phyloP scores from a whole-genome alignment of 768 basidiomycete genomes.

The Boletus vermiculosoides region DNA sequence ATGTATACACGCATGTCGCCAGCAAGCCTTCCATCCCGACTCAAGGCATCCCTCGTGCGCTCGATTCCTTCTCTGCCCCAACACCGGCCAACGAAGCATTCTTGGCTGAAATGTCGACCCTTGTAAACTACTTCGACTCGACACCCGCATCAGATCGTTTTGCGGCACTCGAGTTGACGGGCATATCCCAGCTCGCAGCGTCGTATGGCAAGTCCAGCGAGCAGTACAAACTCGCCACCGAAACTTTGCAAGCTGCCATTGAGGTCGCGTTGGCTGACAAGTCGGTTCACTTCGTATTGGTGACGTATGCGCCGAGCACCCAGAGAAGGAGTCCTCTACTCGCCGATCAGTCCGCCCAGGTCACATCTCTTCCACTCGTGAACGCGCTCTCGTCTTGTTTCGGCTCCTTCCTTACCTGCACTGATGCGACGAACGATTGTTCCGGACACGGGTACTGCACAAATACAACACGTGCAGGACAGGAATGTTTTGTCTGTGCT shows the following conservation, averaged over 20 bases:
- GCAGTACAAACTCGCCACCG: slow-evolving; percentile 49
- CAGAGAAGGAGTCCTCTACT: slow-evolving; percentile 41
- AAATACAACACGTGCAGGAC: slow-evolving; percentile 56
- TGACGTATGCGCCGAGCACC: slow-evolving; percentile 43
- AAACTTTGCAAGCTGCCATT: slow-evolving; percentile 49
- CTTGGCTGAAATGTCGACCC: slow-evolving; percentile 42
- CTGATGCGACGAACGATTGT: slow-evolving; percentile 61
- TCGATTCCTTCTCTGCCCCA: slow-evolving; percentile 43
- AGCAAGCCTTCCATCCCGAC: slow-evolving; percentile 35
- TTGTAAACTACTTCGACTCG: slow-evolving; percentile 50
- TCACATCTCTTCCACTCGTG: slow-evolving; percentile 50
- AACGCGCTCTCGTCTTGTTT: slow-evolving; percentile 65
- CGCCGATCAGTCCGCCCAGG: slow-evolving; percentile 43
- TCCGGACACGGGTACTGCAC: slow-evolving; percentile 71
- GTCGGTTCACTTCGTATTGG: slow-evolving; percentile 48
- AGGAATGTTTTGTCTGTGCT: slow-evolving; percentile 47
- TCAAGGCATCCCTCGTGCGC: slow-evolving; percentile 32
- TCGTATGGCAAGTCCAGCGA: slow-evolving; percentile 51
- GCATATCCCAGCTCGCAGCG: slow-evolving; percentile 47
- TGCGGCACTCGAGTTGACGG: slow-evolving; percentile 59
- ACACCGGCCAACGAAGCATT: slow-evolving; percentile 41
- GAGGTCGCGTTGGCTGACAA: slow-evolving; percentile 38
- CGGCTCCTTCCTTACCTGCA: slow-evolving; percentile 51
- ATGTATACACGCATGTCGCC: slow-evolving; percentile 56
- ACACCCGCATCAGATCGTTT: slow-evolving; percentile 44